Base-by-base conservation (phyloP, 768 basidiomycete genomes). In the Macrolepiota albuminosa region DNA sequence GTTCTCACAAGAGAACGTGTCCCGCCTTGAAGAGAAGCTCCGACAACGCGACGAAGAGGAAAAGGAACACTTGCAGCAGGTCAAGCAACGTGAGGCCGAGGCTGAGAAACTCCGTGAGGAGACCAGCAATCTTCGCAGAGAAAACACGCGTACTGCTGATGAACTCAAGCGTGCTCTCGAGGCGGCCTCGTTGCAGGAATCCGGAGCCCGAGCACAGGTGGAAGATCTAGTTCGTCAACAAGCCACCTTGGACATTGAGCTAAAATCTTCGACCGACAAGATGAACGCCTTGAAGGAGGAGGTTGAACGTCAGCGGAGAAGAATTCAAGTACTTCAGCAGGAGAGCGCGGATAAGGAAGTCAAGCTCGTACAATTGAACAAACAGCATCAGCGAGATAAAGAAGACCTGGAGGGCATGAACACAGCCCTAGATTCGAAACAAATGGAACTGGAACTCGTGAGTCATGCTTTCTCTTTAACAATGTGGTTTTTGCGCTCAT, bases 371-470 rank as follows among this genome's bases (percentile, higher is more conserved):
- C 87, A 90, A 65, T 72, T 92, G 54, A 81, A 79, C 61, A 91
- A 90, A 73, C 79, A 87, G 66, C 77, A 89, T 73, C 79, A 87
- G 66, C 77, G 82, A 42, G 82, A 88, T 62, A 86, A 88, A 71
- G 88, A 94, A 46, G 94, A 96, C 71, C 70, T 89, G 24, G 73
- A 82, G 51, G 89, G 91, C n/a, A 73, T 96, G 66, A 95, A 96
- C 66, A 93, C 95, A 39, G 95, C 94, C 0, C 73, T 97, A 56
- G 93, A 95, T 72, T 87, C 93, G 29, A 97, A 97, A 73, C 95
- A 97, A 67, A 93, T 95, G 71, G 95, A 96, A 71, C 75, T 97
- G 42, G 93, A 96, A 69, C 69, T 95, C 71, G 95, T 97, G 84
- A 79, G 57, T 66, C 43, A 14, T 42, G 34, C 53, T 63, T 36